phyloP scores from a whole-genome alignment of 768 basidiomycete genomes.

The Pleurotus giganteus region DNA sequence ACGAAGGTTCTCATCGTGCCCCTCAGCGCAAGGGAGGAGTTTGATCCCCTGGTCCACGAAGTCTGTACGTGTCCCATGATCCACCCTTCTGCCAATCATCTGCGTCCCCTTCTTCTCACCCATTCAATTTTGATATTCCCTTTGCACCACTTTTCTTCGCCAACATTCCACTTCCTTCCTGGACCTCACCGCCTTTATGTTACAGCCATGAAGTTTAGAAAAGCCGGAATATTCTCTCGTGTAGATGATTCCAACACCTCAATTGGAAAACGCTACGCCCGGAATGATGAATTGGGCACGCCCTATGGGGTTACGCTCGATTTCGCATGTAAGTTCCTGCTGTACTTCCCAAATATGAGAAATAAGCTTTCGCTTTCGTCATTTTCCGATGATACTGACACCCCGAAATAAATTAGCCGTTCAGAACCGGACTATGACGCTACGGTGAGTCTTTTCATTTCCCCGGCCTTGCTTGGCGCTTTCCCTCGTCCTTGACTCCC shows the following conservation, averaged over 20 bases:
- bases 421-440: slow-evolving; percentile 90
- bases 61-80: slow-evolving; percentile 67
- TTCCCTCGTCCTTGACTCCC: background rate
- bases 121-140: slow-evolving; percentile 12
- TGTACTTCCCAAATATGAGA: slow-evolving; percentile 2
- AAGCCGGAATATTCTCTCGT: slow-evolving; percentile 85
- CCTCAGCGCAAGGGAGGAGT: slow-evolving; percentile 80
- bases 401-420: slow-evolving; percentile 51
- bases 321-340: slow-evolving; percentile 65
- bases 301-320: slow-evolving; percentile 96
- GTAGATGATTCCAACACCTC: slow-evolving; percentile 95
- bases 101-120: slow-evolving; percentile 8
- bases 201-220: slow-evolving; percentile 81
- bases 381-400: slow-evolving; percentile 13
- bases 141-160: background rate
- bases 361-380: slow-evolving; percentile 5
- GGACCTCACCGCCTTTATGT: slow-evolving; percentile 2
- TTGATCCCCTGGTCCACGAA: slow-evolving; percentile 80
- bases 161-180: slow-evolving; percentile 9
- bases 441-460: slow-evolving; percentile 58
- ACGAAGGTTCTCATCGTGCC: slow-evolving; percentile 98
- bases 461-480: background rate
- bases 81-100: slow-evolving; percentile 6
- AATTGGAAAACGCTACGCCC: slow-evolving; percentile 95
- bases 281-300: slow-evolving; percentile 98